phyloP scores from a whole-genome alignment of 352 stramenopile genomes.

The Blastocystis sp. region DNA sequence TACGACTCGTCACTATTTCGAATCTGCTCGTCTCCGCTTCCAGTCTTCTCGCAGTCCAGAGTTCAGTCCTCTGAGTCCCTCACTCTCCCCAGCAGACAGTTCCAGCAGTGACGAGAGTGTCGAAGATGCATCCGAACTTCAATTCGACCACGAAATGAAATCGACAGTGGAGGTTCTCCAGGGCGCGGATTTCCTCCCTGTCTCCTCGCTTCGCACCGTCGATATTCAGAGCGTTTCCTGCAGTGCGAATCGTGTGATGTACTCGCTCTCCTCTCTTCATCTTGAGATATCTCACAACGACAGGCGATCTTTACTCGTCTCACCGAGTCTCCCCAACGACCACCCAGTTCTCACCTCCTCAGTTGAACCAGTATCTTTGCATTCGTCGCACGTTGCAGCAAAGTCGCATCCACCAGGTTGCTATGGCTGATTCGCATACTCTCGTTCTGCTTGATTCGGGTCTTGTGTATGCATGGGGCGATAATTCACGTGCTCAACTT shows the following conservation, averaged over 20 bases:
- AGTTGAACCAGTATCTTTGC: neutral
- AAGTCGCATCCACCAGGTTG: neutral
- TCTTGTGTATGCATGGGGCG: conserved; percentile 60
- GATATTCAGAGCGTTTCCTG: neutral
- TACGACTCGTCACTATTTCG: neutral
- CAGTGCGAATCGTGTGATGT: neutral
- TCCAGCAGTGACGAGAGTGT: neutral
- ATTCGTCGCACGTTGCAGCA: neutral
- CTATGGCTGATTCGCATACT: neutral
- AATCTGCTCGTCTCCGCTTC: neutral
- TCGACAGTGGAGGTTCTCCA: neutral
- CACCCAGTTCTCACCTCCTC: neutral
- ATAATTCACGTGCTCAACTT: conserved; percentile 8
- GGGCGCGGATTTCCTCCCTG: neutral
- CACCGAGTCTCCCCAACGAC: neutral
- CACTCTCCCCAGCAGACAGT: neutral
- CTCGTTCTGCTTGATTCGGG: conserved; percentile 34
- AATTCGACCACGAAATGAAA: conserved; percentile 10
- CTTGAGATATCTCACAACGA: neutral
- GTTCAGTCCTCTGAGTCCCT: neutral
- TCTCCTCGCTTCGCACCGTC: neutral
- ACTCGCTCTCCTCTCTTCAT: neutral
- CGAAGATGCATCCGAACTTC: neutral
- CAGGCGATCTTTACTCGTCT: neutral
- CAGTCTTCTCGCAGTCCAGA: neutral